Conservation (phyloP, 1,139 yeast genomes). For the Saccharomyces pastorianus region DNA sequence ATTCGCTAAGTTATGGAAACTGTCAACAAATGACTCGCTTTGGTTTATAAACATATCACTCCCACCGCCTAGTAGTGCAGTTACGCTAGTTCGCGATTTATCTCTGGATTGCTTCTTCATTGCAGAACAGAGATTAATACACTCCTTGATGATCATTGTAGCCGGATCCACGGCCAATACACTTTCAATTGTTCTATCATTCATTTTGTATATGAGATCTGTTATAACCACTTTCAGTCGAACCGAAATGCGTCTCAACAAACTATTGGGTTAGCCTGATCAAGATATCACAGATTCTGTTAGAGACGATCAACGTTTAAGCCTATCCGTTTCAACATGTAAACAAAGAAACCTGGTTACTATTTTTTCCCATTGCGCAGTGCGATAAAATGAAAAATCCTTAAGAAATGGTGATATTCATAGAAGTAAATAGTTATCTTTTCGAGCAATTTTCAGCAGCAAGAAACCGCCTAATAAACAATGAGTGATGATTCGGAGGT, state of each 20-base stretch:
- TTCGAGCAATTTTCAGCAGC: neutral
- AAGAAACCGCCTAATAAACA: too few species aligned
- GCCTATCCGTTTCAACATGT: neutral
- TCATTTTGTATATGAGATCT: neutral
- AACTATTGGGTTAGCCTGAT: neutral
- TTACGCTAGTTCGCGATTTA: slow-evolving; percentile 63
- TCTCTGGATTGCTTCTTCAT: slow-evolving; percentile 38
- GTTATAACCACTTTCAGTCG: neutral
- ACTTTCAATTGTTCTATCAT: neutral
- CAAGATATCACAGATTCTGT: neutral
- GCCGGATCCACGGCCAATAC: slow-evolving; percentile 40
- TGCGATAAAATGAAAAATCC: neutral
- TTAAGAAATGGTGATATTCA: neutral
- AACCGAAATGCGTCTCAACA: neutral
- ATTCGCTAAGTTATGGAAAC: slow-evolving; percentile 15
- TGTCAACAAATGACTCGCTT: slow-evolving; percentile 22
- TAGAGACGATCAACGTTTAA: neutral
- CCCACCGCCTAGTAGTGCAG: slow-evolving; percentile 63
- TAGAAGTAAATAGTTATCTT: neutral
- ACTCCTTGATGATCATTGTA: slow-evolving; percentile 50
- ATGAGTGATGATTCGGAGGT: slow-evolving; percentile 22
- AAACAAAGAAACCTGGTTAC: neutral
- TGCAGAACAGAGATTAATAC: slow-evolving; percentile 48
- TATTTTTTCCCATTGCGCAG: neutral
- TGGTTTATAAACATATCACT: slow-evolving; percentile 39